phyloP scores from a whole-genome alignment of 2,329 filamentous ascomycete species.

The Apiospora koreana region DNA sequence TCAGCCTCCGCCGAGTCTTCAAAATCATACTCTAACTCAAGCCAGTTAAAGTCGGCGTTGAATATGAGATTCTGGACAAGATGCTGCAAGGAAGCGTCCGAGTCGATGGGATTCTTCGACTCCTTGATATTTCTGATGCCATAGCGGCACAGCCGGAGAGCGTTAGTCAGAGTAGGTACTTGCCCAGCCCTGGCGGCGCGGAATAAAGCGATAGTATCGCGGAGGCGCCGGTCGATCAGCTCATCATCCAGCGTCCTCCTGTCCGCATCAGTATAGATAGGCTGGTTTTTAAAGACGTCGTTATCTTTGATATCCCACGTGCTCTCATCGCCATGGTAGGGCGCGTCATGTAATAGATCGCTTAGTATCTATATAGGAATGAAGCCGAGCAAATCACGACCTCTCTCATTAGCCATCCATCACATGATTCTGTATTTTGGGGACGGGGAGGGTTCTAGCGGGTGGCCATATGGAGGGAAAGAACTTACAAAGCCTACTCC shows the following conservation, averaged over 20 bases:
- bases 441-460: too few species aligned
- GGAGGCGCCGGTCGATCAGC: background rate
- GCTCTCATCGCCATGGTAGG: background rate
- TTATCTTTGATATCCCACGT: background rate
- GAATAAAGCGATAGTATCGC: background rate
- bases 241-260: background rate
- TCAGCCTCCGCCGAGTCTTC: background rate
- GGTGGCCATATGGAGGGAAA: too few species aligned
- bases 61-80: background rate
- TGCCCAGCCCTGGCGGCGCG: background rate
- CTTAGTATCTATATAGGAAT: too few species aligned
- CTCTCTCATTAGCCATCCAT: too few species aligned
- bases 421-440: too few species aligned
- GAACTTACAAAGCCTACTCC: background rate
- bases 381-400: too few species aligned
- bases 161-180: background rate
- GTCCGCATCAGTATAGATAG: background rate
- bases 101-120: background rate
- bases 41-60: background rate
- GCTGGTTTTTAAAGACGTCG: background rate
- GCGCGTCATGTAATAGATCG: too few species aligned
- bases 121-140: background rate
- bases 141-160: background rate
- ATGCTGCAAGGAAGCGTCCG: background rate
- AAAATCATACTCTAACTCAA: background rate